Evolutionary conservation across 1,139 yeast genomes (phyloP).

Genomic region (Blastobotrys aristatus): DNA sequence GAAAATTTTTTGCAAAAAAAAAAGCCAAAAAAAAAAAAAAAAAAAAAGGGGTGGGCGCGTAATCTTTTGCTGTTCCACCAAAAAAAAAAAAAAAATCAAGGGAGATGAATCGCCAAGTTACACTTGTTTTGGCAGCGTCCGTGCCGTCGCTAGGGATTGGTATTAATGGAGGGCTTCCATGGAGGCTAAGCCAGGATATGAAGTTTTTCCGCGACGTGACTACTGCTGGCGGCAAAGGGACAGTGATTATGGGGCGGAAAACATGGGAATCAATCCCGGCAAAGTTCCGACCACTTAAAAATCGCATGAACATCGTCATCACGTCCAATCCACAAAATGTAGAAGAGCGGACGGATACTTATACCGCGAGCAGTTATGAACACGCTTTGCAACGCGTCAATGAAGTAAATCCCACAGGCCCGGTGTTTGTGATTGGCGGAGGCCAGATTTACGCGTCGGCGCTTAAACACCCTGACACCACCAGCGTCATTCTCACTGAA

Average conservation of each 20-base stretch:
- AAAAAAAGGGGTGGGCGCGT: neutral
- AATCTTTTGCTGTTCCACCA: too few species aligned
- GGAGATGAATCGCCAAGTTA: slow-evolving; percentile 16
- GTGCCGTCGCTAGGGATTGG: slow-evolving; percentile 84
- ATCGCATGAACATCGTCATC: slow-evolving; percentile 68
- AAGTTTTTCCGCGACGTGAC: slow-evolving; percentile 78
- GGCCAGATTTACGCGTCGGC: slow-evolving; percentile 73
- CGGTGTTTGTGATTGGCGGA: slow-evolving; percentile 84
- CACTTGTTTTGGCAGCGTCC: slow-evolving; percentile 74
- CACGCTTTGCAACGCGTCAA: slow-evolving; percentile 36
- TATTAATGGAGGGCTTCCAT: slow-evolving; percentile 71
- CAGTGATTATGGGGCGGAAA: slow-evolving; percentile 92
- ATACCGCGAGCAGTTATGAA: slow-evolving; percentile 45
- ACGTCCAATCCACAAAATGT: slow-evolving; percentile 41
- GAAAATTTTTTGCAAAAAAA: too few species aligned
- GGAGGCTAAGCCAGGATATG: slow-evolving; percentile 84
- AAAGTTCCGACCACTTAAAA: slow-evolving; percentile 76
- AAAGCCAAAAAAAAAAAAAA: neutral
- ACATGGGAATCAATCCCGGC: slow-evolving; percentile 94
- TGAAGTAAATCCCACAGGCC: slow-evolving; percentile 10
- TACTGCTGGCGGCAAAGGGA: slow-evolving; percentile 46
- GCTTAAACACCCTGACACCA: slow-evolving; percentile 43
- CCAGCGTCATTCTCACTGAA: slow-evolving; percentile 70
- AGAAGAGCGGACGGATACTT: slow-evolving; percentile 33
- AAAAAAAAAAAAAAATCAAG: neutral